A percentile compares a stretch with the other conserved stretches of the same genome.
Evolutionary conservation across 1,284 basidiomycete species (phyloP).

Genomic region (Exobasidium rhododendri): DNA sequence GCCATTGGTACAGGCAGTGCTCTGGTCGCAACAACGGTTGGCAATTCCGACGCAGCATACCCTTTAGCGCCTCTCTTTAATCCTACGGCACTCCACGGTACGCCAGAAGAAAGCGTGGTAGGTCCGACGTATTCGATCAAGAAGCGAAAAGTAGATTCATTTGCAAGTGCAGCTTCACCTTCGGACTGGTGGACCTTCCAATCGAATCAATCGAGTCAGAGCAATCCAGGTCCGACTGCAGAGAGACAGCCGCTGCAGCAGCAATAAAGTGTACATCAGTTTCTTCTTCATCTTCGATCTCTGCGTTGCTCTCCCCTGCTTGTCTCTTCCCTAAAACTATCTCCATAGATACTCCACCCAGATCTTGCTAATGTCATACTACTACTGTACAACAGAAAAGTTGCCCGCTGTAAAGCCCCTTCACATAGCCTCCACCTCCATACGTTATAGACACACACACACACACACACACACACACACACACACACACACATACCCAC

Average conservation of each 20-base stretch:
- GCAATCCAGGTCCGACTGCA: neutral
- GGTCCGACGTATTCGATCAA: slow-evolving; percentile 8
- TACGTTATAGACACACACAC: too few species aligned
- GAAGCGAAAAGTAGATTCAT: neutral
- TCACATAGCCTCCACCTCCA: too few species aligned
- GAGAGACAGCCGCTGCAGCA: slow-evolving; percentile 8
- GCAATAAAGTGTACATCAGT: neutral
- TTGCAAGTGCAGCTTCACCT: neutral
- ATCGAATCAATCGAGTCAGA: neutral
- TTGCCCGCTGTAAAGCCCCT: too few species aligned
- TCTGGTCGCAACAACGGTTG: neutral
- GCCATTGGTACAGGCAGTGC: neutral
- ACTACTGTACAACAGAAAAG: too few species aligned
- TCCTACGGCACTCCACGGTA: neutral
- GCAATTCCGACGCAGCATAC: neutral
- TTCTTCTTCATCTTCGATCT: neutral
- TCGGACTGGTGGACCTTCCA: neutral
- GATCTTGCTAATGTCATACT: too few species aligned
- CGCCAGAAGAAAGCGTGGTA: slow-evolving; percentile 1
- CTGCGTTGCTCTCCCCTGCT: too few species aligned
- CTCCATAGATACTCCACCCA: too few species aligned
- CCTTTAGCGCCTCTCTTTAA: neutral
- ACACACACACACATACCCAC: too few species aligned
- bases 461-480: too few species aligned
- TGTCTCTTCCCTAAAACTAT: too few species aligned